A percentile compares a stretch with the other conserved stretches of the same genome.
Evolutionary conservation across 1,284 basidiomycete genomes (phyloP).

Genomic region (Sporisorium scitamineum): DNA sequence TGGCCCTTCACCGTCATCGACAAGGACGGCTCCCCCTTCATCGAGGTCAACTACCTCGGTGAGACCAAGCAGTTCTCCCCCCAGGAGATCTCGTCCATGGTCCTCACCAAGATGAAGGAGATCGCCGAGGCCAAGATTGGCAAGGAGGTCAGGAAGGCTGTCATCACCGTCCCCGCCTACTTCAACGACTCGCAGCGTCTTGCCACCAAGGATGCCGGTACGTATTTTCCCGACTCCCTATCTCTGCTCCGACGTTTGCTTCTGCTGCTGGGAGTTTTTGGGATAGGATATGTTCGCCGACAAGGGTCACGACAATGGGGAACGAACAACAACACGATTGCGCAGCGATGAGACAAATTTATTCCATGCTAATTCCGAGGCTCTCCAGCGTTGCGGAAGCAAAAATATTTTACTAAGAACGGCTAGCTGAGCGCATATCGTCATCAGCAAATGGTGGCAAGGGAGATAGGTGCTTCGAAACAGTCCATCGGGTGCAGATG

Average conservation of each 20-base stretch:
- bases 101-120: slow-evolving; percentile 97
- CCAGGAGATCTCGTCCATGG: slow-evolving; percentile 93
- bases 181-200: slow-evolving; percentile 79
- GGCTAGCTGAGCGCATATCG: slow-evolving; percentile 58
- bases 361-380: slow-evolving; percentile 70
- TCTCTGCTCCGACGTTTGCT: background rate
- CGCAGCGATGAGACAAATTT: slow-evolving; percentile 66
- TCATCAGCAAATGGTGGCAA: slow-evolving; percentile 7
- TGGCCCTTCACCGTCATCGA: slow-evolving; percentile 78
- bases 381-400: slow-evolving; percentile 54
- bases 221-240: slow-evolving; percentile 37
- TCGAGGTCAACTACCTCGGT: slow-evolving; percentile 74
- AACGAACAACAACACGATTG: slow-evolving; percentile 5
- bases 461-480: background rate
- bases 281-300: background rate
- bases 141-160: slow-evolving; percentile 77
- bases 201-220: slow-evolving; percentile 73
- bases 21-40: slow-evolving; percentile 74
- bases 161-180: slow-evolving; percentile 79
- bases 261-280: background rate
- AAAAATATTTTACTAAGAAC: slow-evolving; percentile 60
- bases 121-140: slow-evolving; percentile 77
- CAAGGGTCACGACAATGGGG: background rate
- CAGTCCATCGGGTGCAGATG: background rate
- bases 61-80: slow-evolving; percentile 76